A percentile compares a stretch with the other conserved stretches of the same genome.
phyloP scores from a whole-genome alignment of 2,329 filamentous ascomycete species.

The Diaporthe citriasiana region DNA sequence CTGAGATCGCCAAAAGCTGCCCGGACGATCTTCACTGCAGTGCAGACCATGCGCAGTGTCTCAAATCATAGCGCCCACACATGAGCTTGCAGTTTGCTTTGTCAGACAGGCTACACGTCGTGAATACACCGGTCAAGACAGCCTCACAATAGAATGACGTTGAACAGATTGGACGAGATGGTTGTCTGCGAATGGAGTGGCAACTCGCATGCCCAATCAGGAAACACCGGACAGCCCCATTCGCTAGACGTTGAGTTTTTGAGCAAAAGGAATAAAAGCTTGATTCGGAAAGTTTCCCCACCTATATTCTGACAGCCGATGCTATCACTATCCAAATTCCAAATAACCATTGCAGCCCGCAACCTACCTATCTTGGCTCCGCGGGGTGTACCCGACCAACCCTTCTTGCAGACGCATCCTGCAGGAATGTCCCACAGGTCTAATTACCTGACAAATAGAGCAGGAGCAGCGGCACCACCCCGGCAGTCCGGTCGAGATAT shows the following conservation, averaged over 20 bases:
- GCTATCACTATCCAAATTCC: constrained; percentile 32
- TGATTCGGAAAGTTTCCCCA: constrained; percentile 30
- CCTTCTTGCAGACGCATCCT: background rate
- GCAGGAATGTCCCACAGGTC: background rate
- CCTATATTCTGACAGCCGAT: constrained; percentile 14
- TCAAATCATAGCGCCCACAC: background rate
- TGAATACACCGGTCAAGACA: constrained; percentile 14
- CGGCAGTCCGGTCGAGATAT: constrained; percentile 21
- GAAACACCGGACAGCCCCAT: constrained; percentile 12
- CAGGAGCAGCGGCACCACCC: background rate
- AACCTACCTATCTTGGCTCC: constrained; percentile 17
- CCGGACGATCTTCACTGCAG: constrained; percentile 8
- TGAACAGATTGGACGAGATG: constrained; percentile 15
- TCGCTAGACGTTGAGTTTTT: constrained; percentile 1
- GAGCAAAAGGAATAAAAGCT: constrained; percentile 18
- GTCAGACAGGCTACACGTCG: constrained; percentile 9
- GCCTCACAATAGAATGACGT: constrained; percentile 15
- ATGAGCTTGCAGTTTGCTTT: background rate
- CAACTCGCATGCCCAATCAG: constrained; percentile 33
- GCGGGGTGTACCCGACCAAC: constrained; percentile 9
- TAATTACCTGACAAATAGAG: constrained; percentile 19
- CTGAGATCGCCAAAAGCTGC: constrained; percentile 37
- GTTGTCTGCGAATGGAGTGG: background rate
- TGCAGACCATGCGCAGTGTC: constrained; percentile 16
- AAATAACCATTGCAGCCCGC: constrained; percentile 35